These are phyloP conservation scores for Cercospora nicotianae DNA, from an alignment of 2,329 filamentous ascomycete species.

Conservation along the genomic window DNA sequence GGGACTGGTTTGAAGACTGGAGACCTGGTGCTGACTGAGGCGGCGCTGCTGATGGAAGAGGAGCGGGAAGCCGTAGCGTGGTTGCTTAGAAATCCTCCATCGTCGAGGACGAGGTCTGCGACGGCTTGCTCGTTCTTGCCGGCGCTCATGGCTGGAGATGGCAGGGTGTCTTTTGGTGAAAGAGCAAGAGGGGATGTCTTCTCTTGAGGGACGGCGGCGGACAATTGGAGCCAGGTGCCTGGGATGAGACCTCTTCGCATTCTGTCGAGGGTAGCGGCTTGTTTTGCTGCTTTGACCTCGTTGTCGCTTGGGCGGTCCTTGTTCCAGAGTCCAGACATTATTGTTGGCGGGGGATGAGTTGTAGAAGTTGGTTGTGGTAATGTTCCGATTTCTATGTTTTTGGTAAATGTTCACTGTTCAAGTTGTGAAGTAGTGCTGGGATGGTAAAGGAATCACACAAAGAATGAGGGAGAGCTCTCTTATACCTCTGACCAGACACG, in stretches of 20 bases:
- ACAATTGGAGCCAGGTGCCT: constrained; percentile 26
- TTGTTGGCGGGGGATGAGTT: constrained; percentile 6
- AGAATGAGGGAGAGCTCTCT: background rate
- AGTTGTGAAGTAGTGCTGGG: background rate
- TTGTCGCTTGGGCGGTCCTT: constrained; percentile 9
- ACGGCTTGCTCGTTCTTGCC: background rate
- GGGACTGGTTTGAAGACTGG: constrained; percentile 3
- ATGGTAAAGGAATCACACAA: background rate
- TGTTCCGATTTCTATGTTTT: background rate
- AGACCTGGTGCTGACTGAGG: constrained; percentile 6
- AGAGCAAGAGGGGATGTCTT: constrained; percentile 9
- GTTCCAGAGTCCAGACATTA: constrained; percentile 24
- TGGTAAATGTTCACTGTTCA: background rate
- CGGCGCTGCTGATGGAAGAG: constrained; percentile 12
- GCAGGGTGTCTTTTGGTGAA: constrained; percentile 3
- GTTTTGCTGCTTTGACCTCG: background rate
- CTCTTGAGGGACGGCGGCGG: constrained; percentile 13
- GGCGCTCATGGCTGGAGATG: constrained; percentile 12
- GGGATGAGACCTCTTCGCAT: constrained; percentile 19
- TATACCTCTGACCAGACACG: constrained; percentile 10
- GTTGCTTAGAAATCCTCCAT: constrained; percentile 18
- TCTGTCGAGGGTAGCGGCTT: constrained; percentile 14
- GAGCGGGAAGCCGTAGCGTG: constrained; percentile 5
- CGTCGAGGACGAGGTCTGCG: constrained; percentile 12
- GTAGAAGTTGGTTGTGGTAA: background rate